phyloP scores from a whole-genome alignment of 306 rosid species.

The Dalbergia cochinchinensis region DNA sequence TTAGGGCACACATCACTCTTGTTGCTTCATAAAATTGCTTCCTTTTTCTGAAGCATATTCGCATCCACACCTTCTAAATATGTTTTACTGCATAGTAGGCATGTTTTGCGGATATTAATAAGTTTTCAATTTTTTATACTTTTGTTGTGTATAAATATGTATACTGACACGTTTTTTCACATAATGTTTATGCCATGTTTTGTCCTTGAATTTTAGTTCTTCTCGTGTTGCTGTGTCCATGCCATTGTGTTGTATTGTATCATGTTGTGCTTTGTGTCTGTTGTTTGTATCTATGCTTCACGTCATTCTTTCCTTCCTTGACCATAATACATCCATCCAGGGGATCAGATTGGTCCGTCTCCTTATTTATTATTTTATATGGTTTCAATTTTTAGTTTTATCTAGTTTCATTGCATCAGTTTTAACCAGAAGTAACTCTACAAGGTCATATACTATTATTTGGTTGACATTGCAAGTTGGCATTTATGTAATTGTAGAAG shows the following conservation, averaged over 20 bases:
- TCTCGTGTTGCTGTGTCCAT: conserved; percentile 11
- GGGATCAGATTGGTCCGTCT: conserved; percentile 5
- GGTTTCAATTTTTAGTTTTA: too few relatives aligned
- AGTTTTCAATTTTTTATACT: neutral
- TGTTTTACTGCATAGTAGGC: conserved; percentile 11
- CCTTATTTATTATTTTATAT: neutral
- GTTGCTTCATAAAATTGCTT: neutral
- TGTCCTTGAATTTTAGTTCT: conserved; percentile 26
- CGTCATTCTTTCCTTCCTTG: conserved; percentile 31
- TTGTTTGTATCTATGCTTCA: neutral
- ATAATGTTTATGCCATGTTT: conserved; percentile 9
- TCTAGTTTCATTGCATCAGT: conserved; percentile 5
- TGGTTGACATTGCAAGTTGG: conserved; percentile 3
- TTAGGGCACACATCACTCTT: neutral
- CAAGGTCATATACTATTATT: neutral
- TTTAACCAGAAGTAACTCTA: neutral
- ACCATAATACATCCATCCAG: neutral
- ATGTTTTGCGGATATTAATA: conserved; percentile 25
- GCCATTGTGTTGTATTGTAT: neutral
- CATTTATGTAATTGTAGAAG: neutral
- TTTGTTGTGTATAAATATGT: neutral
- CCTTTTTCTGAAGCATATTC: conserved; percentile 20
- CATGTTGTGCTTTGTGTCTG: neutral
- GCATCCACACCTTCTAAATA: conserved; percentile 8
- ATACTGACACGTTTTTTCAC: neutral